phyloP scores from a whole-genome alignment of 1,139 yeast genomes.

The Scheffersomyces insectosa region DNA sequence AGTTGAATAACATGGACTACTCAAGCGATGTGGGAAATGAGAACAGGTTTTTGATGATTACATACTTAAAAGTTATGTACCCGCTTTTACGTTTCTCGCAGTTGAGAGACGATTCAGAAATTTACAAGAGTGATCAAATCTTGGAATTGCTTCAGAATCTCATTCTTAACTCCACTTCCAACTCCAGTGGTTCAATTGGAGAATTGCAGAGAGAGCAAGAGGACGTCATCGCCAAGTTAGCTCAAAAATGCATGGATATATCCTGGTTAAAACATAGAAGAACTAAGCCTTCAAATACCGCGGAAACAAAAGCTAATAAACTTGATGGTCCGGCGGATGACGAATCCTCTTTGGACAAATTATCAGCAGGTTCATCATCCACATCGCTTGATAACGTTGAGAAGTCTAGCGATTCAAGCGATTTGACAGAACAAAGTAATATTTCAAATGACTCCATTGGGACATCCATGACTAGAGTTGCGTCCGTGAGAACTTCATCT shows the following conservation, averaged over 20 bases:
- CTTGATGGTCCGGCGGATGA: not conserved
- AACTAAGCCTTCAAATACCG: no score
- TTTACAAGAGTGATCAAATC: conserved; percentile 61
- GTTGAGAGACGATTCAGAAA: conserved; percentile 44
- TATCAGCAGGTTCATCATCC: not conserved
- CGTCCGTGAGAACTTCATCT: conserved; percentile 40
- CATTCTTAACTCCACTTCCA: conserved; percentile 25
- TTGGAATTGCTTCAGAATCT: conserved; percentile 51
- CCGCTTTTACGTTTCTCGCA: conserved; percentile 73
- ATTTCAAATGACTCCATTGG: conserved; percentile 27
- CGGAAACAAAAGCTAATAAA: not conserved
- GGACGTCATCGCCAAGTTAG: conserved; percentile 55
- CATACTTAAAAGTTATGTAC: conserved; percentile 72
- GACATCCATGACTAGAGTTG: conserved; percentile 30
- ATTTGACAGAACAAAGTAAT: conserved; percentile 9
- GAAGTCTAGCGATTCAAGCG: not conserved
- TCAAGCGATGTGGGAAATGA: conserved; percentile 47
- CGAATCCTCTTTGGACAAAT: not conserved
- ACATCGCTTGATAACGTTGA: not conserved
- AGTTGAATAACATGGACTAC: conserved; percentile 63
- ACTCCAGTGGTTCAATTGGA: conserved; percentile 7
- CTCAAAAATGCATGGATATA: conserved; percentile 61
- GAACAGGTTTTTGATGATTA: conserved; percentile 56
- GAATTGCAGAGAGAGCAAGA: conserved; percentile 19
- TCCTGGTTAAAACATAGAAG: conserved; percentile 47